These are phyloP conservation scores for Cyphellophora europaea DNA, from an alignment of 2,329 filamentous ascomycete genomes.

Conservation along the genomic window DNA sequence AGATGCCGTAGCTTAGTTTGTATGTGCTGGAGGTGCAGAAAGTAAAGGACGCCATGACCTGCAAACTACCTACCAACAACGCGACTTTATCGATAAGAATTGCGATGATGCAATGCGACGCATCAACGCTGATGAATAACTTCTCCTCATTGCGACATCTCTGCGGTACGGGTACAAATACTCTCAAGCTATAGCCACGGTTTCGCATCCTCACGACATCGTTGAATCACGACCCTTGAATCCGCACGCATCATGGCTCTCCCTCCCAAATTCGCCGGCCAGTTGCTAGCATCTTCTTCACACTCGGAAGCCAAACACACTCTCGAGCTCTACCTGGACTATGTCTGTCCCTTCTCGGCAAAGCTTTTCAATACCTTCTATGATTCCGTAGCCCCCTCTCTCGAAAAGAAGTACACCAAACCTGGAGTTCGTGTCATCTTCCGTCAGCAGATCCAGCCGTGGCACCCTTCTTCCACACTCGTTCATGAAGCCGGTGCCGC, in stretches of 20 bases:
- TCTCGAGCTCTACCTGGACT: conserved; percentile 65
- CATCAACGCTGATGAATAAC: no score
- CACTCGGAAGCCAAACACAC: conserved; percentile 40
- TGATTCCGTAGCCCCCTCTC: conserved; percentile 52
- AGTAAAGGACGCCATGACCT: no score
- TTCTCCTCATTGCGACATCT: no score
- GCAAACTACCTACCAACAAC: no score
- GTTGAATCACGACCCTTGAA: no score
- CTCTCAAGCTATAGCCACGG: no score
- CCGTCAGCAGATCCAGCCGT: conserved; percentile 86
- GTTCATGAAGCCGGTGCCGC: conserved; percentile 67
- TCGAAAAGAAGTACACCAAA: conserved; percentile 51
- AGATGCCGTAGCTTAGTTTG: no score
- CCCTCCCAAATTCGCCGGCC: conserved; percentile 50
- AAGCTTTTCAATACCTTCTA: conserved; percentile 73
- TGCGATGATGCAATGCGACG: no score
- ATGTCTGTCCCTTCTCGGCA: conserved; percentile 71
- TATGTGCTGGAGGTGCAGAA: no score
- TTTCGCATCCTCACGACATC: no score
- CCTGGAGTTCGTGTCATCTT: conserved; percentile 62
- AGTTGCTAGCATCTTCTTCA: conserved; percentile 30
- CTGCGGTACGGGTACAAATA: no score
- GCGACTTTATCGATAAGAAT: no score
- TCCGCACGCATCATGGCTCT: conserved; percentile 54
- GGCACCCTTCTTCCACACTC: conserved; percentile 81